Evolutionary conservation across 1,284 basidiomycete species (phyloP), one percentile per base, ranked within the genome.

Genomic region (Megacollybia platyphylla): DNA sequence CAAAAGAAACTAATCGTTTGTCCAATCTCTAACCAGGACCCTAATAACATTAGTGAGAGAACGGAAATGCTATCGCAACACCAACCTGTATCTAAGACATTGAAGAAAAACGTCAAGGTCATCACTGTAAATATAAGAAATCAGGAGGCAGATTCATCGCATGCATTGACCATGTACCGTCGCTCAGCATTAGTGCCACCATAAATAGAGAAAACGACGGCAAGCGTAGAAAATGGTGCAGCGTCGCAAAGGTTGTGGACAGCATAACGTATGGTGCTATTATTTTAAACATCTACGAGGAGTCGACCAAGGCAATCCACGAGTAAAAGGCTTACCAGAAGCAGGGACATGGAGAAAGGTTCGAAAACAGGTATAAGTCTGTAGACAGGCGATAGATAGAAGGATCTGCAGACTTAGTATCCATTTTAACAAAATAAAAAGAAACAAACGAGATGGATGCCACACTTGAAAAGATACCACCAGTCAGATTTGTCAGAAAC

Each of bases 311-410:
- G 27, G 36, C 11, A 32, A 35, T 18, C 15, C 27, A n/a, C 15
- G 28, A 45, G 35, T 20, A 24, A 24, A 30, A 29, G 7, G 57
- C 68, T 15, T 51, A 85, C 83, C 46, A 87, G 59, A 9, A 87
- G 66, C 2, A 73, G 55, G 0, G 79, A 76, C 89, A 92, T 91
- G 42, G 87, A 70, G 60, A 91, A 92, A 0, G 90, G 89, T 49
- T 73, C 84, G 60, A 92, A 93, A 45, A 90, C 72, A 0, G 89
- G 87, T 45, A 92, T 82, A 9, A 93, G 68, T 3, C 90, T 80
- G 54, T 90, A 93, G 7, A 93, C 89, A 0, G 89, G 89, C 37
- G 85, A 87, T 8, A 92, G 70, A 57, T 92, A 93, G 61, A 93
- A 93, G 3, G 86, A 87, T 29, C 82, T 84, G 10, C 2, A 17